Evolutionary conservation across 345 rosid species (phyloP), one percentile per base, ranked within the genome.

Genomic region (Lepidium sativum): DNA sequence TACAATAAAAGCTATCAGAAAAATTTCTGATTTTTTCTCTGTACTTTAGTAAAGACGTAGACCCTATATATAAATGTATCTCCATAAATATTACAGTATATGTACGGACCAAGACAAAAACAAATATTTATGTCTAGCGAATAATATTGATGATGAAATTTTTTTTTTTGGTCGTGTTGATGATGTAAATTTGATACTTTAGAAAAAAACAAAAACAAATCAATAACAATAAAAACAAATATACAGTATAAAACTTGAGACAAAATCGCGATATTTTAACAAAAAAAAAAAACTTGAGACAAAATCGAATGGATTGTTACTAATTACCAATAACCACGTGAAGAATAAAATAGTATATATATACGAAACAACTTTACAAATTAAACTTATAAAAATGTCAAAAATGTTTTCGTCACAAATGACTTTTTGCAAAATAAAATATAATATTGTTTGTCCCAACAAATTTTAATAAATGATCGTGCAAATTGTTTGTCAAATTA

Each of bases 341-440:
- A 44, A 6, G 23, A 32, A 32, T 71, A 40, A 62, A 45, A 18
- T 37, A 70, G 42, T 54, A 71, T 27, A 21, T 27, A 55, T 27
- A 32, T 27, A 55, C 75, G 21, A 63, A 48, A 57, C 45, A 54
- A 39, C 75, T 71, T 71, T 71, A 63, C n/a, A 15, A 29, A 55
- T 31, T 55, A 52, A 57, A 63, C 69, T 42, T 39, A 12, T 31
- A 52, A 47, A 71, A 71, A 47, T 63, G 75, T 63, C 70, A 18
- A 71, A 71, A 55, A 14, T 29, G 52, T 23, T 29, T 71, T 55
- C 44, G 75, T 63, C 49, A 48, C 49, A 62, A 44, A 25, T 25
- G 29, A 25, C 25, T 23, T 25, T 5, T 5, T 58, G 52, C 41
- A 32, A 43, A 60, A 1, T 43, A 15, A 35, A 31, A 17, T 16